Evolutionary conservation across 139 green algal genomes (phyloP).

Genomic region (Haematococcus lacustris): DNA sequence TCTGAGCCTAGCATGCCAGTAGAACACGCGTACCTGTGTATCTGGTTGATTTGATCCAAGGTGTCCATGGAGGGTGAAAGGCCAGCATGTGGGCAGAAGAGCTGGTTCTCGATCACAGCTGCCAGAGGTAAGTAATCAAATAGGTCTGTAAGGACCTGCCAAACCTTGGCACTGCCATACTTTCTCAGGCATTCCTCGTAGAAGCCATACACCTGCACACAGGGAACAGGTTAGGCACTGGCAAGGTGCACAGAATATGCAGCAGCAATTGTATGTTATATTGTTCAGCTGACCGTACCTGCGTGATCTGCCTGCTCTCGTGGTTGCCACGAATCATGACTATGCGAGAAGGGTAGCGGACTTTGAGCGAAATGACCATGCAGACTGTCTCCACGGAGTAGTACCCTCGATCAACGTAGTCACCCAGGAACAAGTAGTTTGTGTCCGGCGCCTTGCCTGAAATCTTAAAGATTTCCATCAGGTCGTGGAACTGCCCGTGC

Average conservation of each 20-base stretch:
- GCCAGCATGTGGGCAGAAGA: conserved; percentile 86
- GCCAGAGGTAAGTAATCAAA: conserved; percentile 93
- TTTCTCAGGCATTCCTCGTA: conserved; percentile 99
- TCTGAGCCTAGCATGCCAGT: no score
- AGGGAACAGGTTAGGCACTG: neutral
- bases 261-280: no score
- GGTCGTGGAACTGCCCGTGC: conserved; percentile 91
- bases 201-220: conserved; percentile 89
- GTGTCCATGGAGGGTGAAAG: conserved; percentile 95
- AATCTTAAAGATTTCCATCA: conserved; percentile 77
- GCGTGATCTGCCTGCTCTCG: conserved; percentile 96
- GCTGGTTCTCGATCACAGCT: conserved; percentile 86
- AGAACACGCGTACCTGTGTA: conserved; percentile 19
- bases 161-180: conserved; percentile 97
- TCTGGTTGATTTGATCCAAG: conserved; percentile 75
- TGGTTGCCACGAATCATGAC: conserved; percentile 97
- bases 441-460: conserved; percentile 46
- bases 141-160: conserved; percentile 96
- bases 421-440: conserved; percentile 77
- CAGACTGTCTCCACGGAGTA: conserved; percentile 77
- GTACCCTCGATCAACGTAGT: conserved; percentile 79
- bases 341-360: conserved; percentile 79
- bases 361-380: conserved; percentile 76
- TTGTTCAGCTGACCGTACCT: no score
- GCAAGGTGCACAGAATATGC: neutral